A percentile compares a stretch with the other conserved stretches of the same genome.
phyloP scores from a whole-genome alignment of 2,329 filamentous ascomycete genomes.

The Aspergillus candidus region DNA sequence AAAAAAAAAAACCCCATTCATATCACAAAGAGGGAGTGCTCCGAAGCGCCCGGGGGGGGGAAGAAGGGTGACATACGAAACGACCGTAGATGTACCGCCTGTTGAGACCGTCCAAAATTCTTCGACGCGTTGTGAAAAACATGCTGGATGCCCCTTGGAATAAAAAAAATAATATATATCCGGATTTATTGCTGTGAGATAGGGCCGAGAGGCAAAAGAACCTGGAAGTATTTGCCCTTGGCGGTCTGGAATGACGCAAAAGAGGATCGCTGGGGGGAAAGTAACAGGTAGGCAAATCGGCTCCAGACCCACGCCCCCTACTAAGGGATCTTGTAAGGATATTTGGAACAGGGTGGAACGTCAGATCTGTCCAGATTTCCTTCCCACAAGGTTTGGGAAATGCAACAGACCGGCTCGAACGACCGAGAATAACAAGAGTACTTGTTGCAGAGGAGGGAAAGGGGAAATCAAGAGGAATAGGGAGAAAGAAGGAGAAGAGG shows the following conservation, averaged over 20 bases:
- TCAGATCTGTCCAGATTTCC: no score
- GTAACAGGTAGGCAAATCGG: constrained; percentile 6
- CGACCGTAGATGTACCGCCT: constrained; percentile 44
- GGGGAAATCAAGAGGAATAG: no score
- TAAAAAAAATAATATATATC: constrained; percentile 11
- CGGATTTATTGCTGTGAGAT: constrained; percentile 3
- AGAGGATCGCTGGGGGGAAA: constrained; percentile 7
- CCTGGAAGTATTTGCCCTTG: constrained; percentile 10
- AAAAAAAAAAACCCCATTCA: not conserved
- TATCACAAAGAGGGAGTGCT: no score
- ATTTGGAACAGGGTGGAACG: not conserved
- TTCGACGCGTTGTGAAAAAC: constrained; percentile 37
- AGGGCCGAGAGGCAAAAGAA: constrained; percentile 16
- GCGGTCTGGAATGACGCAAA: constrained; percentile 35
- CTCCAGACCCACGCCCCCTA: not conserved
- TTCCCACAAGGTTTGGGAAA: no score
- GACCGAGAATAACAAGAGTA: no score
- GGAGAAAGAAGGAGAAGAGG: no score
- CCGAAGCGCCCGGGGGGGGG: not conserved
- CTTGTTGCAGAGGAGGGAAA: no score
- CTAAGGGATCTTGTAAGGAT: not conserved
- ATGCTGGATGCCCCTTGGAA: constrained; percentile 27
- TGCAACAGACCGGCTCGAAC: no score
- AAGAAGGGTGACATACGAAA: constrained; percentile 28
- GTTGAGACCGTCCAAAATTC: constrained; percentile 41